phyloP scores from a whole-genome alignment of 305 asterid species.

The Andrographis paniculata region DNA sequence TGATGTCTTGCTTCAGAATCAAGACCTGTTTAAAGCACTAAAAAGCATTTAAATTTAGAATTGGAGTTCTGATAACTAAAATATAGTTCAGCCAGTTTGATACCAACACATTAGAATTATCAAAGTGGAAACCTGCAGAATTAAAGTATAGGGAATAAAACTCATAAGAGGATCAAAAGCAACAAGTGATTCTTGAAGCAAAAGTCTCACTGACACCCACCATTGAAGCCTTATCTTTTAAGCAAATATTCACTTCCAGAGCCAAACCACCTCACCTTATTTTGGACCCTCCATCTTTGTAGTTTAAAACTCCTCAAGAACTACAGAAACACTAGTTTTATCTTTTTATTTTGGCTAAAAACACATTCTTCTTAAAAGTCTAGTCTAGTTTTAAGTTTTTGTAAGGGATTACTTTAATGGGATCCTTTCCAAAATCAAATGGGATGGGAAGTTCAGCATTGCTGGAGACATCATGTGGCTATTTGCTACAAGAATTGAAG shows the following conservation, averaged over 20 bases:
- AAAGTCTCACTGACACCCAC: conserved; percentile 71
- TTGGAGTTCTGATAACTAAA: conserved; percentile 18
- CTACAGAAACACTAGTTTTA: conserved; percentile 25
- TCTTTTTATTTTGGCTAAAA: too few species aligned
- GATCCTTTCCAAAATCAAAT: conserved; percentile 43
- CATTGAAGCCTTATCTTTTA: conserved; percentile 69
- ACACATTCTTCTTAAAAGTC: conserved; percentile 14
- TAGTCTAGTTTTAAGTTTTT: conserved; percentile 6
- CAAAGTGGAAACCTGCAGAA: background rate
- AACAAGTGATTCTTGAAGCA: conserved; percentile 48
- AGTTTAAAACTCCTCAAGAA: conserved; percentile 30
- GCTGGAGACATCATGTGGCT: conserved; percentile 80
- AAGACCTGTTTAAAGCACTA: conserved; percentile 36
- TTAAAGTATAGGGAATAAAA: conserved; percentile 6
- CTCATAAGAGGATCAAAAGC: conserved; percentile 30
- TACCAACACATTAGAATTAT: conserved; percentile 22
- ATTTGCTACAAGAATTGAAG: conserved; percentile 85
- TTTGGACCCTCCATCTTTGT: conserved; percentile 30
- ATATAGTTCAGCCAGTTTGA: conserved; percentile 15
- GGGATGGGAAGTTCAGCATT: conserved; percentile 52
- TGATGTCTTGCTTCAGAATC: conserved; percentile 59
- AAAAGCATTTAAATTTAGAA: conserved; percentile 22
- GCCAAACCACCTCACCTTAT: conserved; percentile 41
- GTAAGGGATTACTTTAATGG: conserved; percentile 33
- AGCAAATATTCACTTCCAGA: conserved; percentile 63